Base-by-base conservation (phyloP, 352 stramenopile species). In the Pelagophyceae sp. region DNA sequence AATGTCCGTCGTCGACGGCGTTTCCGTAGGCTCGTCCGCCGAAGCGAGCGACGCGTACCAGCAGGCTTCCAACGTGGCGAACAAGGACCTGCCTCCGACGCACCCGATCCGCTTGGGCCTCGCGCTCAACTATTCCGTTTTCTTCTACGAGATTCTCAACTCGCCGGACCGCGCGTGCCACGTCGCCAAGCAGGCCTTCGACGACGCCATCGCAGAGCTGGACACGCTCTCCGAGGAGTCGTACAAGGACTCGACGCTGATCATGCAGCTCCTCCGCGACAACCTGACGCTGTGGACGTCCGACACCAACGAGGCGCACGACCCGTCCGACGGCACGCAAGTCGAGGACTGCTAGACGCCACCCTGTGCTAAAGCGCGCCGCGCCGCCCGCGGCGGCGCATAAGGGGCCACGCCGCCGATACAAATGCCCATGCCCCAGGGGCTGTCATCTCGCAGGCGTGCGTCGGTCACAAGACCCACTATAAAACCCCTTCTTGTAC, bases 71-170 rank as follows among this genome's bases (percentile, higher is more conserved):
- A 85, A 91, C 64, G 96, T 98, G 80, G 94, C 94, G 70, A 95
- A 96, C 79, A 92, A 93, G 0, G 94, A 98, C 81, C 89, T 99
- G 32, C 94, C 95, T 38, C 95, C 95, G 40, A 99, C 96, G 74
- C 96, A 99, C 87, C 96, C 96, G 64, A 99, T 99, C 83, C 94
- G 96, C 75, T 87, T 99, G 29, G 96, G 96, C 64, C 88, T 99
- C 67, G 96, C 96, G 29, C 90, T 99, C 40, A 99, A 99, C 91
- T 99, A 99, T 83, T 97, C 91, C 75, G 87, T 91, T 60, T 99
- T 99, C 85, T 99, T 98, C 89, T 99, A 98, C 84, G 96, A 99
- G 87, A 99, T 99, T 84, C 85, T 99, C 45, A 98, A 98, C 87
- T 96, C 91, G 71, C 95, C 94, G 2, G 89, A 95, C 78, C 83